Conservation (phyloP, 208 protist species). For the Trichomonas vaginalis region DNA sequence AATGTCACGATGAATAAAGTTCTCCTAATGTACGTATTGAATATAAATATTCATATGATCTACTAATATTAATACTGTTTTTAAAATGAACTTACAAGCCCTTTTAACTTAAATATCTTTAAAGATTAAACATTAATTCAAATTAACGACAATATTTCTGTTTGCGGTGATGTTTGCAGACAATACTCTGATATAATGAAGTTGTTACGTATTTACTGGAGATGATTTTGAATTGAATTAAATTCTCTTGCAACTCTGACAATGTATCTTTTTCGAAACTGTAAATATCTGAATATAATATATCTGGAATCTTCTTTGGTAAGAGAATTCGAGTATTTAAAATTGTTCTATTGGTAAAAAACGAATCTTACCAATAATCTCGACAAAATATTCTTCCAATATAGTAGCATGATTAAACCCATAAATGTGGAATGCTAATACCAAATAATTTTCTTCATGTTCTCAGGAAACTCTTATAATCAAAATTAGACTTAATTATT, state of each 20-base stretch:
- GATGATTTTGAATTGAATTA: constrained; percentile 36
- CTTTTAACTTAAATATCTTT: no score
- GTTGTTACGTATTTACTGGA: constrained; percentile 36
- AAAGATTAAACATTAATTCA: constrained; percentile 26
- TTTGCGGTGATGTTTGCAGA: constrained; percentile 35
- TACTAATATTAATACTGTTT: constrained; percentile 89
- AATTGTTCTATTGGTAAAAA: no score
- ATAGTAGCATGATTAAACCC: no score
- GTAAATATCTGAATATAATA: constrained; percentile 27
- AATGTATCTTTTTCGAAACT: constrained; percentile 22
- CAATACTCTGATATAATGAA: constrained; percentile 34
- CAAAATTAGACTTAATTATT: no score
- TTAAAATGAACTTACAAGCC: constrained; percentile 76
- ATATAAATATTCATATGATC: constrained; percentile 79
- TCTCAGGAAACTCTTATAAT: no score
- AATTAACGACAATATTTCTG: constrained; percentile 22
- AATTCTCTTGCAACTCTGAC: constrained; percentile 28
- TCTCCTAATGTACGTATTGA: constrained; percentile 79
- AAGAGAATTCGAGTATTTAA: no score
- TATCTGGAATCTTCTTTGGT: no score
- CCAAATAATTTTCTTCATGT: no score
- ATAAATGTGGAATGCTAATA: no score
- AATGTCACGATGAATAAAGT: constrained; percentile 83
- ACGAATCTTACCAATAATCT: no score
- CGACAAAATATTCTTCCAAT: no score